Evolutionary conservation across 1,284 basidiomycete species (phyloP).

Genomic region (Sporisorium iseilematis-ciliati): DNA sequence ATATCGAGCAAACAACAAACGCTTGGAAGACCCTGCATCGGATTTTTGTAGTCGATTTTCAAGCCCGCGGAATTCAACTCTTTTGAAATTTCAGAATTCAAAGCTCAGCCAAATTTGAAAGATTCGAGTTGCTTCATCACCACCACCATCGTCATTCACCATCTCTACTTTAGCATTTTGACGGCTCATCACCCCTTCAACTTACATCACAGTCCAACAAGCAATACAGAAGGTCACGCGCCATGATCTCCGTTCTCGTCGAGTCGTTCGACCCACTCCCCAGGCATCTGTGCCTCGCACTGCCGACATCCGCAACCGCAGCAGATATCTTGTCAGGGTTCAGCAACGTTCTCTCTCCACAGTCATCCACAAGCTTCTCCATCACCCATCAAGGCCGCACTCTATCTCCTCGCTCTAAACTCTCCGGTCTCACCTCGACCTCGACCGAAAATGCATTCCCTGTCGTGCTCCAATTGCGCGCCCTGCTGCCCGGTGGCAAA

Average conservation of each 20-base stretch:
- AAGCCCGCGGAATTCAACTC: conserved; percentile 16
- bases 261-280: conserved; percentile 50
- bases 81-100: background rate
- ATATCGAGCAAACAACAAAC: background rate
- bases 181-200: background rate
- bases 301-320: conserved; percentile 39
- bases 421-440: conserved; percentile 5
- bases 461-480: conserved; percentile 48
- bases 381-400: conserved; percentile 27
- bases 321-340: conserved; percentile 40
- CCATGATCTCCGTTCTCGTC: conserved; percentile 40
- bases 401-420: conserved; percentile 2
- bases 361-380: conserved; percentile 19
- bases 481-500: conserved; percentile 81
- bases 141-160: conserved; percentile 23
- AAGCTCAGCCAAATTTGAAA: conserved; percentile 8
- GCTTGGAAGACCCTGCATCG: conserved; percentile 36
- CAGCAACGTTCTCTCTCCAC: conserved; percentile 10
- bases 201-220: background rate
- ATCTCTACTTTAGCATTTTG: background rate
- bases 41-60: conserved; percentile 6
- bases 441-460: conserved; percentile 18
- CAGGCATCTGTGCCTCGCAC: conserved; percentile 39
- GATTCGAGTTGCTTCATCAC: conserved; percentile 8
- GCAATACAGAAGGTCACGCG: background rate